Evolutionary conservation across 1,284 basidiomycete species (phyloP), one percentile per base, ranked within the genome.

Genomic region (Mycosarcoma mackinlayi): DNA sequence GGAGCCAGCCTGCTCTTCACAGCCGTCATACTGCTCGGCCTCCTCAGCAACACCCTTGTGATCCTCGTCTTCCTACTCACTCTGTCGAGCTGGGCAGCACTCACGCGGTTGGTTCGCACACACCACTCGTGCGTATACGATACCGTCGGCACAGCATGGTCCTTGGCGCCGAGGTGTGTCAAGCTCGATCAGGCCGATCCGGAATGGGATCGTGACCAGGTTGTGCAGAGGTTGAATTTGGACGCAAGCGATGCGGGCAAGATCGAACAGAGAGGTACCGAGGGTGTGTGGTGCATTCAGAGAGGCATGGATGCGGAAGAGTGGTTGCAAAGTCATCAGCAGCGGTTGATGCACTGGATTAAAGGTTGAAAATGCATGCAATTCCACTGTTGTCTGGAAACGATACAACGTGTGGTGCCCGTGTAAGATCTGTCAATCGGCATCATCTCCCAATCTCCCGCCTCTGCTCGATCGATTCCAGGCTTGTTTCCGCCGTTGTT

Each of bases 21-120:
- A n/a, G 47, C 19, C 1, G 16, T 28, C 1, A 19, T 31, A 1
- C 14, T 58, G 19, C 46, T 61, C 4, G 45, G 53, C 4, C 9
- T 46, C 16, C 18, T 67, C 13, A 95, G 94, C 77, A 94, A 75
- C 86, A 94, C 85, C 92, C 92, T 94, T 54, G 57, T 71, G 65
- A 62, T 75, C 35, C 44, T 85, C 84, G 84, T 83, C 90, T 93
- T 93, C 83, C 96, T 92, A 70, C 93, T 94, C 85, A 95, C 95
- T 86, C 96, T 98, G 77, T 92, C 14, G 2, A 25, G 23, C 0
- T 59, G 60, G 60, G 31, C 25, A 10, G 23, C 37, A 18, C 27
- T 59, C 37, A 63, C 41, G 45, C 48, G 42, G 24, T 30, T 69
- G 5, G 31, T 64, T 3, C 24, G 40, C 9, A 64, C 60, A 7